Evolutionary conservation across 768 basidiomycete species (phyloP), one percentile per base, ranked within the genome.

Genomic region (Auricularia sp.): DNA sequence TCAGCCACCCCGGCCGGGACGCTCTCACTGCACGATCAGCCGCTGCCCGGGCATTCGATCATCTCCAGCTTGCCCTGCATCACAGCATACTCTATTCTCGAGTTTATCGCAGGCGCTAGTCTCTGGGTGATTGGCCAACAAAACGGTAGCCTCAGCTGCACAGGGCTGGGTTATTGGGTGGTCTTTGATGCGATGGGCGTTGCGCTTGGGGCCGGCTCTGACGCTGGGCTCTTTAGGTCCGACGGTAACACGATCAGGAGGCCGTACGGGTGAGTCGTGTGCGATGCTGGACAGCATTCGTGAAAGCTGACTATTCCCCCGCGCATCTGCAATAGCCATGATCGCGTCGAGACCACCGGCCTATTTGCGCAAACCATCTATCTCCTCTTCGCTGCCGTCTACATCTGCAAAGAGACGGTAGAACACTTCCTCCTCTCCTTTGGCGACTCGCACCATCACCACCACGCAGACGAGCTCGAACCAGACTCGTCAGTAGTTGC

Each of bases 341-440:
- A 83, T 3, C 85, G 91, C 1, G 70, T 87, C 45, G 85, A 85
- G 69, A 89, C 88, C 0, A 82, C 90, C 3, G 72, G 86, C 64
- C 78, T 92, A 73, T 99, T 98, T 70, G 86, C 92, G 0, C 96
- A 98, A 71, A 85, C 86, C 10, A 90, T 99, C 13, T 98, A 97
- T 75, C 80, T 99, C 64, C 86, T 96, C 79, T 99, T 98, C 73
- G 85, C 94, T 0, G 86, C 92, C 0, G 89, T 98, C 2, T 99
- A 98, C 76, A 89, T 98, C 18, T 94, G 93, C 71, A 98, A 99
- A 72, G 97, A 99, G 80, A 90, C 94, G 0, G 81, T 98, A 3
- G 96, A 99, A 75, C 94, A 96, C 75, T 75, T 97, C 47, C 73
- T 99, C 16, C 79, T 98, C 54, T 86, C 86, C 59, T 82, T 84